phyloP scores from a whole-genome alignment of 1,284 basidiomycete genomes.

The Psilocybe mexicana region DNA sequence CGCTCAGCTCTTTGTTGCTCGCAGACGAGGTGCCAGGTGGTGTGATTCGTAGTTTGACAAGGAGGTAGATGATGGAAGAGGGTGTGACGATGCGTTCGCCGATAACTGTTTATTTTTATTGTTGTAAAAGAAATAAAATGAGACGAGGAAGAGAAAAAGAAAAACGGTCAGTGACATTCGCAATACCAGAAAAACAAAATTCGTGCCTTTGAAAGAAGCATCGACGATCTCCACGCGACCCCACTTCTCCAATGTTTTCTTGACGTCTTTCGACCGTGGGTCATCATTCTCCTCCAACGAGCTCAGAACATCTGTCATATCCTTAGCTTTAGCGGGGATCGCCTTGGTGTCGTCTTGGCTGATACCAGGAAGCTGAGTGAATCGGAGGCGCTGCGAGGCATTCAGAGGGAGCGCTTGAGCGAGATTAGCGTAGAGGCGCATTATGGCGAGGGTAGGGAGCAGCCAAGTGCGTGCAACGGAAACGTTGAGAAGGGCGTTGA shows the following conservation, averaged over 20 bases:
- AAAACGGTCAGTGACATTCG: background rate
- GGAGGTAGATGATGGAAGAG: slow-evolving; percentile 86
- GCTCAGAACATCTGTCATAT: slow-evolving; percentile 48
- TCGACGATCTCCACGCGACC: slow-evolving; percentile 83
- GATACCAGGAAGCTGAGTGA: slow-evolving; percentile 81
- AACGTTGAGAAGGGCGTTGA: slow-evolving; percentile 85
- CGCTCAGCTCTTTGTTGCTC: slow-evolving; percentile 38
- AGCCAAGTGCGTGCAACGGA: slow-evolving; percentile 91
- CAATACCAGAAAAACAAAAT: background rate
- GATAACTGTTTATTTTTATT: slow-evolving; percentile 57
- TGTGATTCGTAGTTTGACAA: slow-evolving; percentile 77
- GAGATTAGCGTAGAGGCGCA: slow-evolving; percentile 84
- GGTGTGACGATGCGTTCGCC: slow-evolving; percentile 90
- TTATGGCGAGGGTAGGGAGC: slow-evolving; percentile 73
- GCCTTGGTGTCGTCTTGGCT: slow-evolving; percentile 48
- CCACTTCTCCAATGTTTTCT: slow-evolving; percentile 74
- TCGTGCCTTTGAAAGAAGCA: slow-evolving; percentile 83
- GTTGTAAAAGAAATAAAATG: no score
- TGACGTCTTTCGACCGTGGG: slow-evolving; percentile 56
- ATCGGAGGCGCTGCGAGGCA: slow-evolving; percentile 41
- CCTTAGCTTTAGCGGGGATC: slow-evolving; percentile 39
- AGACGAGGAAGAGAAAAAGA: background rate
- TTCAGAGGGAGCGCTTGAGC: slow-evolving; percentile 80
- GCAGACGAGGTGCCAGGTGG: slow-evolving; percentile 40
- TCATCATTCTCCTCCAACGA: slow-evolving; percentile 58